Evolutionary conservation across 352 stramenopile genomes (phyloP).

Genomic region (Phytopythium aichiense): DNA sequence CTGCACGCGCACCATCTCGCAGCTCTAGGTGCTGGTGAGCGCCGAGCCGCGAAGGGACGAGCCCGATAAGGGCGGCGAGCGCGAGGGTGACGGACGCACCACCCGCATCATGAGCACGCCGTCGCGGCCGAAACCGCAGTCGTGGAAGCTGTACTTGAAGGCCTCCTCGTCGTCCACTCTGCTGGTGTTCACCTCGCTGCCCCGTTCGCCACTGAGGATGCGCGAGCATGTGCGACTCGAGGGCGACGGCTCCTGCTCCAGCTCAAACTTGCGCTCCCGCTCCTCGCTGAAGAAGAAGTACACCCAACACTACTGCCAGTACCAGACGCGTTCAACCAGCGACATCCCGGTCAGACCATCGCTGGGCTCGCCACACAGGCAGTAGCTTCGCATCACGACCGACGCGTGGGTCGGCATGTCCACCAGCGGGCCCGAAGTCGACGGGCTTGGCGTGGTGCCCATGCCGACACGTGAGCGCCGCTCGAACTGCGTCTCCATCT

Average conservation of each 20-base stretch:
- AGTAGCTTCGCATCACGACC: slow-evolving; percentile 21
- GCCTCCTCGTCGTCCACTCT: slow-evolving; percentile 31
- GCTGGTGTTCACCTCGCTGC: slow-evolving; percentile 11
- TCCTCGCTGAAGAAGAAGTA: slow-evolving; percentile 68
- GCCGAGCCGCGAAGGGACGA: slow-evolving; percentile 52
- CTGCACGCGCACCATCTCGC: too few species aligned
- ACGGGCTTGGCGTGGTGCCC: slow-evolving; percentile 27
- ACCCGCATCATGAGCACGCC: slow-evolving; percentile 28
- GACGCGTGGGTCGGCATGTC: slow-evolving; percentile 20
- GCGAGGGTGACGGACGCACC: slow-evolving; percentile 4
- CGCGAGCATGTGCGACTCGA: slow-evolving; percentile 24
- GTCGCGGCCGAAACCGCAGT: slow-evolving; percentile 48
- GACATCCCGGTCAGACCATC: slow-evolving; percentile 54
- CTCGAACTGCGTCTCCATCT: slow-evolving; percentile 80
- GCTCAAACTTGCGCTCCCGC: slow-evolving; percentile 17
- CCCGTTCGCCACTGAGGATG: slow-evolving; percentile 6
- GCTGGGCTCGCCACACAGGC: slow-evolving; percentile 41
- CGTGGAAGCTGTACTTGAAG: slow-evolving; percentile 77
- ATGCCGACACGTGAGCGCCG: slow-evolving; percentile 61
- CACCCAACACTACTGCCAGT: slow-evolving; percentile 77
- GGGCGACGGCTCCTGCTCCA: slow-evolving; percentile 17
- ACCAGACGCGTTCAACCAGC: slow-evolving; percentile 38
- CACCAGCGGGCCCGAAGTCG: slow-evolving; percentile 10
- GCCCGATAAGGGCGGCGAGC: slow-evolving; percentile 12
- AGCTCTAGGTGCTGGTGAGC: slow-evolving; percentile 41